Conservation (phyloP, 2,329 filamentous ascomycete species). For the Onygena corvina region DNA sequence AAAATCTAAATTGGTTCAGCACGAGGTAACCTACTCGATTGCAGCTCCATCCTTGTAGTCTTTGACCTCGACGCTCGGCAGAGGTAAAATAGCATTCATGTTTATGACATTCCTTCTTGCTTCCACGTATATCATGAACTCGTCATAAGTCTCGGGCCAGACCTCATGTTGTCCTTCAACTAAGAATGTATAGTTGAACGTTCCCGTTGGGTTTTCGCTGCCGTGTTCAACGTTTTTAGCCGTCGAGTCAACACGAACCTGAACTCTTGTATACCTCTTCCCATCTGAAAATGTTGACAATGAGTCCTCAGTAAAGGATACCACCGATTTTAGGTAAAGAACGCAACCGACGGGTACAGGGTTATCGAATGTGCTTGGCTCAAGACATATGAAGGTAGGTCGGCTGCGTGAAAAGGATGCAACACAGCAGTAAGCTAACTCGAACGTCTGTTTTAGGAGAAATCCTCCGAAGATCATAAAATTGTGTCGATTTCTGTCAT, state of each 20-base stretch:
- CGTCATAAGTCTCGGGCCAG: constrained; percentile 51
- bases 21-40: constrained; percentile 20
- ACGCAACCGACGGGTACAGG: constrained; percentile 64
- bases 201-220: constrained; percentile 54
- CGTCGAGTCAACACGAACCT: constrained; percentile 59
- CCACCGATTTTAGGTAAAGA: constrained; percentile 58
- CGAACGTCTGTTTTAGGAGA: constrained; percentile 61
- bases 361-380: constrained; percentile 63
- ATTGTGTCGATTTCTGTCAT: constrained; percentile 57
- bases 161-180: constrained; percentile 54
- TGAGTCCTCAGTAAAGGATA: constrained; percentile 57
- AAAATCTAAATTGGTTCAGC: too few relatives aligned
- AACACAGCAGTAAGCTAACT: constrained; percentile 63
- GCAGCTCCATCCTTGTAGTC: constrained; percentile 29
- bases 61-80: constrained; percentile 24
- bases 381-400: constrained; percentile 59
- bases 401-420: constrained; percentile 57
- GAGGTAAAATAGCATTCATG: constrained; percentile 34
- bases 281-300: constrained; percentile 17
- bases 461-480: constrained; percentile 73
- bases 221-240: constrained; percentile 62
- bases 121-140: constrained; percentile 55
- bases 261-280: constrained; percentile 48
- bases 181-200: constrained; percentile 64
- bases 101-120: constrained; percentile 45